Evolutionary conservation across 2,329 filamentous ascomycete genomes (phyloP).

Genomic region (Xylariaceae sp.): DNA sequence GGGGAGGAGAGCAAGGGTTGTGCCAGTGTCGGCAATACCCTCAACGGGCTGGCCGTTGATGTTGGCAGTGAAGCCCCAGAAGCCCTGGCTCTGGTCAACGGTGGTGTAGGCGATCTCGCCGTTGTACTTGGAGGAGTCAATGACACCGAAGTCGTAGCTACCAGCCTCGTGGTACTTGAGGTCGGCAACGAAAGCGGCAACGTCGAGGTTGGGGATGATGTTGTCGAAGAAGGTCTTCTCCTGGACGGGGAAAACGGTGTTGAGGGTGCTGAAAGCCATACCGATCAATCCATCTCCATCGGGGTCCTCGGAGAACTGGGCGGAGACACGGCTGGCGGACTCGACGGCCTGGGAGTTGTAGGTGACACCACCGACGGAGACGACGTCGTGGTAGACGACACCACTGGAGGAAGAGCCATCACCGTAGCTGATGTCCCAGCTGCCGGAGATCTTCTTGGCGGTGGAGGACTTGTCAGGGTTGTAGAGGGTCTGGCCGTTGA

Average conservation of each 20-base stretch:
- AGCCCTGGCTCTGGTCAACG: slow-evolving; percentile 32
- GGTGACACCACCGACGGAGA: slow-evolving; percentile 31
- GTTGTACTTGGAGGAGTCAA: slow-evolving; percentile 32
- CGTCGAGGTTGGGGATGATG: slow-evolving; percentile 24
- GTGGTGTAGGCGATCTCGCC: slow-evolving; percentile 32
- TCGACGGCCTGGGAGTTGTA: slow-evolving; percentile 31
- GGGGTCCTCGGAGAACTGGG: slow-evolving; percentile 30
- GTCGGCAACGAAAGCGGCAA: slow-evolving; percentile 32
- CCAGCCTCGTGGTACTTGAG: slow-evolving; percentile 33
- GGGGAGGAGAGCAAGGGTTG: slow-evolving; percentile 46
- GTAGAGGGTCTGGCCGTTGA: slow-evolving; percentile 30
- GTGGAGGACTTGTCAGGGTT: slow-evolving; percentile 26
- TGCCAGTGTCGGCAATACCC: slow-evolving; percentile 56
- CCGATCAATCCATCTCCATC: slow-evolving; percentile 34
- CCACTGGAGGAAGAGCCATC: slow-evolving; percentile 34
- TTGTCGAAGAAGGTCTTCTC: slow-evolving; percentile 35
- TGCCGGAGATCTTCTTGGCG: slow-evolving; percentile 26
- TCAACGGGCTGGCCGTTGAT: slow-evolving; percentile 24
- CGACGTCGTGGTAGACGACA: slow-evolving; percentile 32
- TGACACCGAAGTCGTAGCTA: slow-evolving; percentile 35
- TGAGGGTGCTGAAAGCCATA: slow-evolving; percentile 33
- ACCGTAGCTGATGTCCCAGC: slow-evolving; percentile 33
- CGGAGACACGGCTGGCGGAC: slow-evolving; percentile 28
- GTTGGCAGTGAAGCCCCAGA: slow-evolving; percentile 34
- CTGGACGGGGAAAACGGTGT: slow-evolving; percentile 28